Evolutionary conservation across 805 yeast genomes (phyloP).

Genomic region (Starmerella davenportii): DNA sequence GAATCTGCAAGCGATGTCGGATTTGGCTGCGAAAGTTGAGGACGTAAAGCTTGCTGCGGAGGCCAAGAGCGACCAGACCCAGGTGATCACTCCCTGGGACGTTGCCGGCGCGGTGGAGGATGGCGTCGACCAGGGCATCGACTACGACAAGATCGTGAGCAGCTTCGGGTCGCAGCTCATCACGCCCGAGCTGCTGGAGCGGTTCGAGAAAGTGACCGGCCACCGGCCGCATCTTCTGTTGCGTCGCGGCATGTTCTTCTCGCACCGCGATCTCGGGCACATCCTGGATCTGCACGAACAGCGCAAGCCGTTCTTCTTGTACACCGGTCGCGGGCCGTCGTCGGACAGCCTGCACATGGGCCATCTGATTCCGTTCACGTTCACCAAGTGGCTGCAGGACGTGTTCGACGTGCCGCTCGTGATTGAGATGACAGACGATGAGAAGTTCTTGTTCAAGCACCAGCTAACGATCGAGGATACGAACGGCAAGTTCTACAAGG

Average conservation of each 20-base stretch:
- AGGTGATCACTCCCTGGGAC: constrained; percentile 88
- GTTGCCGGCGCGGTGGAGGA: constrained; percentile 96
- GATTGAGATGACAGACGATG: constrained; percentile 89
- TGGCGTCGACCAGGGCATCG: constrained; percentile 78
- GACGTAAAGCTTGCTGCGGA: constrained; percentile 6
- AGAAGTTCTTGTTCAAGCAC: constrained; percentile 85
- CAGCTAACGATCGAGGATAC: constrained; percentile 79
- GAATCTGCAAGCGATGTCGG: too few species aligned
- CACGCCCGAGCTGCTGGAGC: constrained; percentile 45
- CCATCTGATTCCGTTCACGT: constrained; percentile 85
- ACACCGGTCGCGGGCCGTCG: constrained; percentile 96
- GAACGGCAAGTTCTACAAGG: constrained; percentile 46
- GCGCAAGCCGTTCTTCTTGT: constrained; percentile 85
- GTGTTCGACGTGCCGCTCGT: constrained; percentile 93
- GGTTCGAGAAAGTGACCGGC: constrained; percentile 75
- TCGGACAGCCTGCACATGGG: constrained; percentile 91
- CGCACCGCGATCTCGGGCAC: constrained; percentile 47
- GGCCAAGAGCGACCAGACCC: constrained; percentile 19
- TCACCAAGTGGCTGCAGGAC: constrained; percentile 96
- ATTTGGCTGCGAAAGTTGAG: constrained; percentile 14
- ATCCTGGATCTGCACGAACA: constrained; percentile 82
- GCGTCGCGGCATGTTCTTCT: constrained; percentile 80
- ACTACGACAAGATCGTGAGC: constrained; percentile 69
- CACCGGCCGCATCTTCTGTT: constrained; percentile 77
- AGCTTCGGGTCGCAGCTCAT: constrained; percentile 76